Evolutionary conservation across 495 filamentous ascomycete species (phyloP).

Genomic region (Talaromyces wortmannii): DNA sequence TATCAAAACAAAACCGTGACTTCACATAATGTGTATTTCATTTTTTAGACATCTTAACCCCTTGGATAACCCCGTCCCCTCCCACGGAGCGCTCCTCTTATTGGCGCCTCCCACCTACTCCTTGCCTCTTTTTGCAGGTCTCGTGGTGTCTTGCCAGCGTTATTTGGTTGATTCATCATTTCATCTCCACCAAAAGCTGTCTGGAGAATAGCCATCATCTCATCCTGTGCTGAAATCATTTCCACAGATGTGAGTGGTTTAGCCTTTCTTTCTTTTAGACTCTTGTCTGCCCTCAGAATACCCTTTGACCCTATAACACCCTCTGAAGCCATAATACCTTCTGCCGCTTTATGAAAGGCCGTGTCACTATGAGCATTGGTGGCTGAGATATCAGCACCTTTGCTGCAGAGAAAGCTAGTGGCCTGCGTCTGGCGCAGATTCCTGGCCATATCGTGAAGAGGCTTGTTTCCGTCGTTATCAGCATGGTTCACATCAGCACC

Average conservation of each 20-base stretch:
- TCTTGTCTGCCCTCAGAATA: background rate
- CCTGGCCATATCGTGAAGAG: conserved; percentile 6
- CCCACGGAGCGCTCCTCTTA: too few species aligned
- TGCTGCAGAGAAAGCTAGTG: conserved; percentile 5
- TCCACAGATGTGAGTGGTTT: conserved; percentile 2
- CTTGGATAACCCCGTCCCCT: too few species aligned
- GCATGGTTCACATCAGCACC: conserved; percentile 9
- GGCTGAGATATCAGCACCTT: conserved; percentile 4
- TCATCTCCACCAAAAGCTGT: background rate
- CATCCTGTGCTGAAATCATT: conserved; percentile 4
- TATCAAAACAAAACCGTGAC: too few species aligned
- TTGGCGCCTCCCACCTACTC: conserved; percentile 2
- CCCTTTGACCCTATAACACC: background rate
- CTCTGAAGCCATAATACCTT: background rate
- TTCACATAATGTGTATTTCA: too few species aligned
- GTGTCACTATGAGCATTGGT: conserved; percentile 6
- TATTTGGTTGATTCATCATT: conserved; percentile 8
- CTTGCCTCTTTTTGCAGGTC: conserved; percentile 7
- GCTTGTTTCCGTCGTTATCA: conserved; percentile 7
- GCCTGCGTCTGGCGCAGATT: conserved; percentile 7
- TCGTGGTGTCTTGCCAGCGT: conserved; percentile 6
- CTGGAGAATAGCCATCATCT: background rate
- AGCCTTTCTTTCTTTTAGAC: conserved; percentile 3
- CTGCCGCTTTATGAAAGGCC: conserved; percentile 7
- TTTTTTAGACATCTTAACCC: too few species aligned